phyloP scores from a whole-genome alignment of 2,329 filamentous ascomycete species.

The Alternaria sp. region DNA sequence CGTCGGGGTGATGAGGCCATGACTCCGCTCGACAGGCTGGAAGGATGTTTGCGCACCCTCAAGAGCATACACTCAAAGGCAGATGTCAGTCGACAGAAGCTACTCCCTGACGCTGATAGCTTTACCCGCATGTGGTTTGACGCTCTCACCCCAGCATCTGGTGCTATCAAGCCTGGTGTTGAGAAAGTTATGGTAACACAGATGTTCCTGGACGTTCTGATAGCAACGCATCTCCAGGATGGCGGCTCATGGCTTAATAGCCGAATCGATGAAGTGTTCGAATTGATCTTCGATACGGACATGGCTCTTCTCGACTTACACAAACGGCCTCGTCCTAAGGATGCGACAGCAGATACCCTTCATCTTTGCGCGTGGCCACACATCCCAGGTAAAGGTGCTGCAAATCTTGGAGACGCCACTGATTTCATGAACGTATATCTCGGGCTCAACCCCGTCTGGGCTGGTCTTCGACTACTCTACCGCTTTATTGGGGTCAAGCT shows the following conservation, averaged over 20 bases:
- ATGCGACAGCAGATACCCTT: neutral
- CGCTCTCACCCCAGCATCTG: neutral
- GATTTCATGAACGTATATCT: neutral
- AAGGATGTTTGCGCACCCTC: neutral
- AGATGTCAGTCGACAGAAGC: neutral
- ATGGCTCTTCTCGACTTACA: neutral
- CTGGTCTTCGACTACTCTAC: neutral
- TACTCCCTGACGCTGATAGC: neutral
- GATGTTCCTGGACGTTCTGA: neutral
- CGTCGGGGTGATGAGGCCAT: neutral
- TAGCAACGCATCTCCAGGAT: neutral
- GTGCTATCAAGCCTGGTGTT: neutral
- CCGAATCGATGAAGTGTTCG: neutral
- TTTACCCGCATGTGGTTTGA: neutral
- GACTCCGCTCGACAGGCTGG: neutral
- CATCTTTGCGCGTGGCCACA: neutral
- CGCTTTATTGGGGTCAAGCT: neutral
- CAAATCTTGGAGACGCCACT: neutral
- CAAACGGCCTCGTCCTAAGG: neutral
- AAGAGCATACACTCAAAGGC: neutral
- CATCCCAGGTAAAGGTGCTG: neutral
- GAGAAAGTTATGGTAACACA: neutral
- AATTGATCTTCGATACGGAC: neutral
- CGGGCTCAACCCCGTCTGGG: neutral
- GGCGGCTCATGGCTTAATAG: neutral